Evolutionary conservation across 352 stramenopile species (phyloP).

Genomic region (Pythium monospermum): DNA sequence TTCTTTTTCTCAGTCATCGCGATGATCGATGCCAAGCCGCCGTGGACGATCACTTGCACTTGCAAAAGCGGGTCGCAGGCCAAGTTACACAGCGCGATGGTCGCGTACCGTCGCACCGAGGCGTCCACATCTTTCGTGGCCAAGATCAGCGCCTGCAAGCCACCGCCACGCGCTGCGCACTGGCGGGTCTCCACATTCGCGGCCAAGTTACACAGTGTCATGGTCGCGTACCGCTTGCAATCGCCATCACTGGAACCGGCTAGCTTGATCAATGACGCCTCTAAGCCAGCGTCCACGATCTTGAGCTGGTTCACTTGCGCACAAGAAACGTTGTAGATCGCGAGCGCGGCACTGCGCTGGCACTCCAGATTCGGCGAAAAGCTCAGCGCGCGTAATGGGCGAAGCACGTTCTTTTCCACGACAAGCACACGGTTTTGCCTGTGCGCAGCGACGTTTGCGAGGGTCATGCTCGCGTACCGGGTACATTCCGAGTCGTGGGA

Average conservation of each 20-base stretch:
- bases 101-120: constrained; percentile 86
- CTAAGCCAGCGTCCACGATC: constrained; percentile 87
- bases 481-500: constrained; percentile 72
- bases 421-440: constrained; percentile 85
- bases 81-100: constrained; percentile 94
- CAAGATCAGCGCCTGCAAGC: constrained; percentile 89
- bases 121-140: constrained; percentile 86
- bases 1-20: constrained; percentile 54
- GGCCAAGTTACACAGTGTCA: constrained; percentile 95
- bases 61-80: constrained; percentile 88
- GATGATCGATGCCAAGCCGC: constrained; percentile 86
- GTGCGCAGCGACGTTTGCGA: constrained; percentile 92
- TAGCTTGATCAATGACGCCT: constrained; percentile 83
- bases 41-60: constrained; percentile 91
- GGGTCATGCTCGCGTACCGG: constrained; percentile 91
- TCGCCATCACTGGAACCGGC: constrained; percentile 85
- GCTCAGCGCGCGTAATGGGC: constrained; percentile 74
- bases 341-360: constrained; percentile 87
- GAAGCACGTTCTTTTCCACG: constrained; percentile 79
- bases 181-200: constrained; percentile 90
- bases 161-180: constrained; percentile 84
- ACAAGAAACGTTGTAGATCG: constrained; percentile 95
- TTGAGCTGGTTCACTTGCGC: constrained; percentile 86
- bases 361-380: constrained; percentile 84
- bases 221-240: constrained; percentile 92